phyloP scores from a whole-genome alignment of 192 early-diverging fungal genomes.

The Coemansia sp. region DNA sequence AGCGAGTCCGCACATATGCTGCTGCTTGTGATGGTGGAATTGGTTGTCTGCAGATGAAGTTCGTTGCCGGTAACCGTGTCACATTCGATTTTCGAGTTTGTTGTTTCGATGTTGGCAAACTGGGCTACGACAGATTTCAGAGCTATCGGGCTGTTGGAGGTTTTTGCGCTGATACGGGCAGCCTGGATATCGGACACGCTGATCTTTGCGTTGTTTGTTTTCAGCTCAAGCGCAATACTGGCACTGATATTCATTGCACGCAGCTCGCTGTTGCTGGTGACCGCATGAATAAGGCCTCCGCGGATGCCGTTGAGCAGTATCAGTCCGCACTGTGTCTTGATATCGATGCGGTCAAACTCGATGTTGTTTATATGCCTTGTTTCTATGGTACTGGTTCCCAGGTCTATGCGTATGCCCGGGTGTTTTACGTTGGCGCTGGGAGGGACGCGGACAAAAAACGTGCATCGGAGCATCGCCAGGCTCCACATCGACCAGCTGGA shows the following conservation, averaged over 20 bases:
- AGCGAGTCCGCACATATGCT: conserved; percentile 4
- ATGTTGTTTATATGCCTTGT: conserved; percentile 23
- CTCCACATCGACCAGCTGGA: conserved; percentile 26
- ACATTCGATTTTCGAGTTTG: conserved; percentile 17
- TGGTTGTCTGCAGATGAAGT: conserved; percentile 17
- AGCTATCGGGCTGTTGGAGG: conserved; percentile 14
- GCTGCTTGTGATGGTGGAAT: conserved; percentile 14
- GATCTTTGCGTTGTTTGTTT: conserved; percentile 23
- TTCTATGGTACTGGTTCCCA: conserved; percentile 21
- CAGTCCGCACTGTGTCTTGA: conserved; percentile 13
- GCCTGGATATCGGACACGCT: conserved; percentile 7
- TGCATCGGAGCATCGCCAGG: conserved; percentile 17
- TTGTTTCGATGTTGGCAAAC: conserved; percentile 8
- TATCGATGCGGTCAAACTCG: conserved; percentile 13
- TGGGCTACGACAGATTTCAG: conserved; percentile 2
- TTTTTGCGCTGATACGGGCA: background rate
- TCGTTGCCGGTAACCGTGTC: conserved; percentile 3
- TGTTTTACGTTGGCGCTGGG: conserved; percentile 5
- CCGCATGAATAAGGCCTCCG: conserved; percentile 1
- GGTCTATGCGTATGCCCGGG: conserved; percentile 22
- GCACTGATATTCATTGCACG: conserved; percentile 3
- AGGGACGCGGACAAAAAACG: conserved; percentile 24
- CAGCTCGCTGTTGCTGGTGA: conserved; percentile 13
- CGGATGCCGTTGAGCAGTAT: conserved; percentile 11
- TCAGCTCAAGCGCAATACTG: background rate